Conservation (phyloP, 441 rosid genomes). For the Gossypium davidsonii region DNA sequence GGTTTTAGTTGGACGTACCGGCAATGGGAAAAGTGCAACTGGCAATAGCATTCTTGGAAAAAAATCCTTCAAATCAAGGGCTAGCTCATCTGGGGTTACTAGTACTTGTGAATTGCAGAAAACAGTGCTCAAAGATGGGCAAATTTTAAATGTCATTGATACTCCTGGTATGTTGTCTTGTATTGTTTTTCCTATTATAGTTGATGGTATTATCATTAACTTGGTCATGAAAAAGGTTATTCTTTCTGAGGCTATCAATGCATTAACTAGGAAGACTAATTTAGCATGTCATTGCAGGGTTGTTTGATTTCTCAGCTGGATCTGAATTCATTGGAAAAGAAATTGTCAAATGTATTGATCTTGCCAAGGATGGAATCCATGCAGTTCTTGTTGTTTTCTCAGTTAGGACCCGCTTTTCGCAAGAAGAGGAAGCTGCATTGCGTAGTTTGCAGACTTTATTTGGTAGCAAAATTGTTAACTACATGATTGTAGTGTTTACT, state of each 20-base stretch:
- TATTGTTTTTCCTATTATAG: neutral
- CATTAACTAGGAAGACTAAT: neutral
- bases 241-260: neutral
- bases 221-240: neutral
- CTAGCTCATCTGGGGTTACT: constrained; percentile 62
- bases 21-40: constrained; percentile 89
- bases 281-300: constrained; percentile 35
- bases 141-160: constrained; percentile 61
- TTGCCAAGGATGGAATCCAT: constrained; percentile 85
- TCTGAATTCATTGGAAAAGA: constrained; percentile 65
- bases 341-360: constrained; percentile 61
- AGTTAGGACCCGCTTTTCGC: constrained; percentile 49
- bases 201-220: neutral
- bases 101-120: constrained; percentile 52
- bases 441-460: constrained; percentile 56
- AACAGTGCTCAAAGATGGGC: constrained; percentile 47
- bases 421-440: constrained; percentile 62
- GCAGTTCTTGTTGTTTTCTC: constrained; percentile 71
- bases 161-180: constrained; percentile 60
- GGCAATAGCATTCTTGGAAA: constrained; percentile 78
- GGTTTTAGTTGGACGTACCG: constrained; percentile 83
- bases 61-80: constrained; percentile 59
- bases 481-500: constrained; percentile 77
- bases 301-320: constrained; percentile 59
- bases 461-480: constrained; percentile 59